Evolutionary conservation across 805 yeast genomes (phyloP), one percentile per base, ranked within the genome.

Genomic region (Grigorovia jiainica): DNA sequence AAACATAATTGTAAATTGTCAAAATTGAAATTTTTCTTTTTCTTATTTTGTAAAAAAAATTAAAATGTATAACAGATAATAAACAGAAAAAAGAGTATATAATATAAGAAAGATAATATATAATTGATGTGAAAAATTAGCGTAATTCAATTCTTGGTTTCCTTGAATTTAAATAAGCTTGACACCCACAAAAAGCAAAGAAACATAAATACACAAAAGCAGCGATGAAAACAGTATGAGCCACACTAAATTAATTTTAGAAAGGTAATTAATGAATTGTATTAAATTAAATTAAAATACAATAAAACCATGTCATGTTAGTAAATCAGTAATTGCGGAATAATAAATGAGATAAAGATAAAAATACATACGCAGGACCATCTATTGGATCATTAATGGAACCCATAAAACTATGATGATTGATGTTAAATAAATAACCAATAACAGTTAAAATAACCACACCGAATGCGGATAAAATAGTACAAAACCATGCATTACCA

Each of bases 401-500:
- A 4, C 98, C 98, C 68, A 87, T 80, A 83, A 90, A 81, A 17
- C 94, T 73, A 66, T 90, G 97, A 61, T 86, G 94, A 50, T 79
- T 84, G 29, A 68, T 68, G 52, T 82, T 71, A 69, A 92, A 90
- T 48, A 90, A 71, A 51, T 78, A 76, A 16, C 94, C 98, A 52
- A 90, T 76, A 43, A 85, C 83, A 9, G 94, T 73, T 38, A 90
- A 74, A 43, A 90, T 92, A 36, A 87, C 82, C 27, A 90, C 79
- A 44, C 94, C 98, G 61, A 90, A 90, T 13, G 92, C 87, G 39
- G 97, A 87, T 36, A 92, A 71, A 34, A 90, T 74, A 36, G 97
- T 90, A 62, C 98, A 90, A 63, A 85, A 87, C 85, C 95, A 90
- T 19, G 98, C 97, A 57, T 85, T 80, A 21, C 79, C 84, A 38